Evolutionary conservation across 2,329 filamentous ascomycete species (phyloP), one percentile per base, ranked within the genome.

Genomic region (Cladorrhinum sp.): DNA sequence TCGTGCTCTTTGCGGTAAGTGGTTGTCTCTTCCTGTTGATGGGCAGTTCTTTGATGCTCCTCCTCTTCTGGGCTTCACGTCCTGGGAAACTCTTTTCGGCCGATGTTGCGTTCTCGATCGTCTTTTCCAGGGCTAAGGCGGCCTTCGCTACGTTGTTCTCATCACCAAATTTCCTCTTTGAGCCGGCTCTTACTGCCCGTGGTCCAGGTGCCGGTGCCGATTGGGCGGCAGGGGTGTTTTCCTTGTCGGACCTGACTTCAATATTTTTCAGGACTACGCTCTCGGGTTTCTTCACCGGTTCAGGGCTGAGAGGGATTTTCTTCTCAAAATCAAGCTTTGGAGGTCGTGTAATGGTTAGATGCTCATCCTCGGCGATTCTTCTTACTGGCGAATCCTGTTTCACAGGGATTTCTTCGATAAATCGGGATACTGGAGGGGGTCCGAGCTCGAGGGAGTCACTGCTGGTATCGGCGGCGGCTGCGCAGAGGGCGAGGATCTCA

Each of bases 401-500:
- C 29, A 82, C 74, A 1, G 79, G 78, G 54, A 85, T 81, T 56
- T 81, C 78, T 36, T 85, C 80, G n/a, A 85, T 79, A 64, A 81
- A 84, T 59, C 81, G 78, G 8, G 83, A 86, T 50, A 84, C 77
- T 1, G 84, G 82, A 4, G 85, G 85, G 3, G 85, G 82, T 0
- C 88, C 88, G 50, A 92, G 79, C 59, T 91, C 87, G 5, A 88
- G 87, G 2, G 88, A 90, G 45, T 88, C 84, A 12, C 20, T 38
- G 50, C 78, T 79, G 32, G 78, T 78, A 54, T 79, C 75, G 50
- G 72, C 76, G 12, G 77, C 78, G 51, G 81, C 78, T 38, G 77
- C 77, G 55, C 79, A 78, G 29, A 87, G 76, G n/a, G 80, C 87
- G 36, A 86, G 74, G 41, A 90, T 85, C 67, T 90, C 84, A 7